phyloP scores from a whole-genome alignment of 306 rosid genomes.

The Cotoneaster glaucophyllus region DNA sequence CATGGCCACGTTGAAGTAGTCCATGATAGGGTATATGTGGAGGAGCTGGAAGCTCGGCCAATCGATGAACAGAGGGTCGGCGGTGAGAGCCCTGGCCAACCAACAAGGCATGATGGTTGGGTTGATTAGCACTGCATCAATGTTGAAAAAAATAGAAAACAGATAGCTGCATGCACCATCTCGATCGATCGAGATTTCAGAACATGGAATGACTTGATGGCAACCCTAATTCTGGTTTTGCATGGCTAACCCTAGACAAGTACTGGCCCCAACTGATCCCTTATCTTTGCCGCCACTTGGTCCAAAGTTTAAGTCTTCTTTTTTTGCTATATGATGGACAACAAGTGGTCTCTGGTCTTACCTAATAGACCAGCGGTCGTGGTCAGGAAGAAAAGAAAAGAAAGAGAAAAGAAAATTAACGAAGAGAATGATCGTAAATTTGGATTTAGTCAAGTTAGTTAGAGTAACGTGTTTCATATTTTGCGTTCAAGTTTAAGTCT shows the following conservation, averaged over 20 bases:
- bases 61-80: conserved; percentile 20
- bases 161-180: neutral
- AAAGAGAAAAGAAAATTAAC: neutral
- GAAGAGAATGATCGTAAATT: neutral
- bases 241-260: conserved; percentile 36
- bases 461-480: no score
- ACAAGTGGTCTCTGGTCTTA: neutral
- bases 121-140: neutral
- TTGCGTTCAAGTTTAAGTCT: no score
- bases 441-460: no score
- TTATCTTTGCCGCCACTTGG: conserved; percentile 2
- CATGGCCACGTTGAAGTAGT: conserved; percentile 12
- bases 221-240: conserved; percentile 20
- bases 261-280: conserved; percentile 31
- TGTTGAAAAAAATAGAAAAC: neutral
- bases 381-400: neutral
- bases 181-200: neutral
- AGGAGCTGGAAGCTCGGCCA: conserved; percentile 7
- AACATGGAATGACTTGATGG: conserved; percentile 3
- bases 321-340: neutral
- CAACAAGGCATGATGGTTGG: conserved; percentile 16
- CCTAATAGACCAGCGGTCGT: neutral
- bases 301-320: neutral
- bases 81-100: conserved; percentile 40
- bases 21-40: conserved; percentile 20